Percentiles rank a stretch among this genome's conserved stretches.
Evolutionary conservation across 2,329 filamentous ascomycete genomes (phyloP).

Genomic region (Geoglossum cookeanum): DNA sequence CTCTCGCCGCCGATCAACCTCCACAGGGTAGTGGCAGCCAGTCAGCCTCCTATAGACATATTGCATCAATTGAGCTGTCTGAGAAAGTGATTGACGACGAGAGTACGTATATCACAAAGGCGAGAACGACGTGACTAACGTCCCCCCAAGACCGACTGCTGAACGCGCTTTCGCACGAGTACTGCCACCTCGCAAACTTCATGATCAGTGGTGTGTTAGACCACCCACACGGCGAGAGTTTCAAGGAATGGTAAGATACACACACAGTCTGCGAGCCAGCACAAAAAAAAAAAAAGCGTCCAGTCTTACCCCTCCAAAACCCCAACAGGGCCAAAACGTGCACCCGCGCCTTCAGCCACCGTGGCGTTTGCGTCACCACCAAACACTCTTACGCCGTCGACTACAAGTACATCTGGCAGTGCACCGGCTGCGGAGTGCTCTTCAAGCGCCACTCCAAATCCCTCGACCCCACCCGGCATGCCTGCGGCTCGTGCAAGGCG

Average conservation of each 20-base stretch:
- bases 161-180: conserved; percentile 91
- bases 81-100: conserved; percentile 71
- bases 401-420: conserved; percentile 82
- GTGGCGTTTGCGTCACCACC: conserved; percentile 62
- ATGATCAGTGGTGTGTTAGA: conserved; percentile 61
- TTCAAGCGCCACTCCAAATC: conserved; percentile 76
- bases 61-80: conserved; percentile 69
- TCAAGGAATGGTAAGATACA: conserved; percentile 45
- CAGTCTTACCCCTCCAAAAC: conserved; percentile 14
- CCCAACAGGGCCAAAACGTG: conserved; percentile 31
- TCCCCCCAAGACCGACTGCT: conserved; percentile 39
- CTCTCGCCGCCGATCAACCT: not conserved
- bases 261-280: not conserved
- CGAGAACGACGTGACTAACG: not conserved
- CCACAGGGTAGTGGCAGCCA: not conserved
- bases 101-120: not conserved
- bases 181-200: conserved; percentile 84
- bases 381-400: conserved; percentile 81
- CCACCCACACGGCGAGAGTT: conserved; percentile 66
- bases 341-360: conserved; percentile 35
- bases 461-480: conserved; percentile 51
- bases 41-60: conserved; percentile 28
- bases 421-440: conserved; percentile 45
- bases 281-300: conserved; percentile 10
- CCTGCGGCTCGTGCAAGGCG: conserved; percentile 58